Evolutionary conservation across 345 rosid species (phyloP), one percentile per base, ranked within the genome.

Genomic region (Brassica rapa): DNA sequence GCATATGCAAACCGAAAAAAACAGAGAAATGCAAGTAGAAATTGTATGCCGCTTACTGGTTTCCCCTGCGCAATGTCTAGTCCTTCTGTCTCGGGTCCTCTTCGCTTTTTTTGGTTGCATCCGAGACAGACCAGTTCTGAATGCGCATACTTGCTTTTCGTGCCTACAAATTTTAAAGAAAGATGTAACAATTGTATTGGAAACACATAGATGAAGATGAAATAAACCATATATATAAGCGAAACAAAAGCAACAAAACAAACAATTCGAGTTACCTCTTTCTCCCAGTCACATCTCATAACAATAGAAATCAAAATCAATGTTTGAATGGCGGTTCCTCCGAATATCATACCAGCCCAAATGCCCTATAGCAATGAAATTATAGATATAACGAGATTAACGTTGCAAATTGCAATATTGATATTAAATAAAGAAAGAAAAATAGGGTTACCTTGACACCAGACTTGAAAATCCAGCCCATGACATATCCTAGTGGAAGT

Each of bases 311-410:
- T 85, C 75, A 93, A 70, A 1, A 89, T 74, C 59, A 86, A 39
- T 0, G 97, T 91, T 61, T 89, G 93, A 30, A 87, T 51, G 0
- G 66, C 70, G 32, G 94, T 88, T 5, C 92, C 94, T 6, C 92
- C 92, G 11, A 88, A 74, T 60, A 90, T 87, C 97, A 93, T 88
- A 29, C 94, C 91, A 8, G 86, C 89, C 94, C 93, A 93, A 1
- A 91, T 84, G 0, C 91, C 96, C 93, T 91, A 21, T 1, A 41
- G 10, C 19, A 65, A 74, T n/a, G 56, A 3, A 25, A 4, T n/a
- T 51, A 14, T 1, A 51, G 19, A 51, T n/a, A 51, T 51, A 51
- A 41, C 43, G 29, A 56, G 16, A 57, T 19, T 3, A 71, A 71
- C 4, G 23, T 35, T 19, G 21, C 21, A 19, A 24, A 24, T 24